A percentile compares a stretch with the other conserved stretches of the same genome.
Evolutionary conservation across 768 basidiomycete genomes (phyloP).

Genomic region (Ramaria sp.): DNA sequence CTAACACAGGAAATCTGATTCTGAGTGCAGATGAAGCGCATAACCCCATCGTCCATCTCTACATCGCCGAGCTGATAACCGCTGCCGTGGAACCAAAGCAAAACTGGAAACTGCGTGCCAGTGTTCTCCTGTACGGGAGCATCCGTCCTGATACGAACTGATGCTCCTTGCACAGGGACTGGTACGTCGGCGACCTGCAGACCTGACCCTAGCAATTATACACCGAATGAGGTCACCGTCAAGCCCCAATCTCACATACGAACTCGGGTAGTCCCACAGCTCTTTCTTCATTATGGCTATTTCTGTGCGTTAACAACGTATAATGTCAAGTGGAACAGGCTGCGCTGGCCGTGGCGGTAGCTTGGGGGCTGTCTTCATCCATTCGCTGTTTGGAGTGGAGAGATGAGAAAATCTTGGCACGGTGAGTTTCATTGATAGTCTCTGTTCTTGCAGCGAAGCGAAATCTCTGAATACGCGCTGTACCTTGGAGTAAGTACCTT

Average conservation of each 20-base stretch:
- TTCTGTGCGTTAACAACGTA: neutral
- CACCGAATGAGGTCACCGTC: neutral
- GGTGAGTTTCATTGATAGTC: too few species aligned
- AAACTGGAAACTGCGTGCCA: neutral
- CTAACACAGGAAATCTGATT: slow-evolving; percentile 12
- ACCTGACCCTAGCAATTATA: neutral
- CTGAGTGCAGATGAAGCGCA: slow-evolving; percentile 12
- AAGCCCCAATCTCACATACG: neutral
- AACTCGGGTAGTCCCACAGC: neutral
- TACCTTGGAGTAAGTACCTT: too few species aligned
- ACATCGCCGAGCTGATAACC: slow-evolving; percentile 10
- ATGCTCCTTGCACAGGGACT: neutral
- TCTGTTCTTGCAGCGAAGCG: too few species aligned
- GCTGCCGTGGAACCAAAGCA: neutral
- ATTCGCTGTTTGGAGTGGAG: neutral
- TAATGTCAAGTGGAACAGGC: neutral
- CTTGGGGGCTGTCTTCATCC: neutral
- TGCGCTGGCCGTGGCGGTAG: neutral
- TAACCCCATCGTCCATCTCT: slow-evolving; percentile 14
- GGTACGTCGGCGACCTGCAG: neutral
- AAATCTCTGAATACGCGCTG: too few species aligned
- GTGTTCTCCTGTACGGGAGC: neutral
- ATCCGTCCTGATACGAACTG: neutral
- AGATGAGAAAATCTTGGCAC: slow-evolving; percentile 2
- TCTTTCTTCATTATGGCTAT: neutral